Conservation (phyloP, 1,284 basidiomycete species). For the Microbotryum intermedium region DNA sequence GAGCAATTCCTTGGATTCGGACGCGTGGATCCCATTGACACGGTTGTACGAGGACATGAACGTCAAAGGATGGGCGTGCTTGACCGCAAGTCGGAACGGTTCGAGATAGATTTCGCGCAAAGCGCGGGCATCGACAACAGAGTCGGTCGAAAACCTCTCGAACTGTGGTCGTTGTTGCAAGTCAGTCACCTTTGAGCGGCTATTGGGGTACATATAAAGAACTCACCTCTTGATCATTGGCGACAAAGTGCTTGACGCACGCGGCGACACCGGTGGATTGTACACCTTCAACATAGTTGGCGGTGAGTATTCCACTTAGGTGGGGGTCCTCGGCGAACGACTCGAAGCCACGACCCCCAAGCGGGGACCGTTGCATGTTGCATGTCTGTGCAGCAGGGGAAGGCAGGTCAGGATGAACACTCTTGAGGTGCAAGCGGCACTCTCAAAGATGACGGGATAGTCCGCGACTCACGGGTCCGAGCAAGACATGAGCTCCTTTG, state of each 20-base stretch:
- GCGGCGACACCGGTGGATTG: conserved; percentile 24
- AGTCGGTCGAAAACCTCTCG: conserved; percentile 34
- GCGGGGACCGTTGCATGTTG: conserved; percentile 54
- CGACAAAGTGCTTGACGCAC: conserved; percentile 17
- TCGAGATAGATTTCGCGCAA: conserved; percentile 72
- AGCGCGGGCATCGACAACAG: conserved; percentile 55
- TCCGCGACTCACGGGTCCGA: neutral
- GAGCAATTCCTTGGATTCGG: conserved; percentile 54
- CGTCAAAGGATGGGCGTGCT: conserved; percentile 47
- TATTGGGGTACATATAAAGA: neutral
- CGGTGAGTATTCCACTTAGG: conserved; percentile 8
- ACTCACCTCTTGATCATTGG: conserved; percentile 27
- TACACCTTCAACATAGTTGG: conserved; percentile 18
- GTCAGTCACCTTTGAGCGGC: neutral
- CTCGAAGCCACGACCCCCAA: conserved; percentile 52
- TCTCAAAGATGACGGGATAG: too few species aligned
- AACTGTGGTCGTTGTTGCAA: conserved; percentile 50
- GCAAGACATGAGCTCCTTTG: conserved; percentile 5
- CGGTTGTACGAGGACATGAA: conserved; percentile 42
- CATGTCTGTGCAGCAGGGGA: conserved; percentile 35
- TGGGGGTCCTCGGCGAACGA: conserved; percentile 51
- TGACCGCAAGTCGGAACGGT: conserved; percentile 73
- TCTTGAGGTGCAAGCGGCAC: too few species aligned
- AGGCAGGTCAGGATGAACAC: too few species aligned
- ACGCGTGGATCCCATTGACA: conserved; percentile 58